Evolutionary conservation across 495 filamentous ascomycete genomes (phyloP).

Genomic region (Neurospora discreta): DNA sequence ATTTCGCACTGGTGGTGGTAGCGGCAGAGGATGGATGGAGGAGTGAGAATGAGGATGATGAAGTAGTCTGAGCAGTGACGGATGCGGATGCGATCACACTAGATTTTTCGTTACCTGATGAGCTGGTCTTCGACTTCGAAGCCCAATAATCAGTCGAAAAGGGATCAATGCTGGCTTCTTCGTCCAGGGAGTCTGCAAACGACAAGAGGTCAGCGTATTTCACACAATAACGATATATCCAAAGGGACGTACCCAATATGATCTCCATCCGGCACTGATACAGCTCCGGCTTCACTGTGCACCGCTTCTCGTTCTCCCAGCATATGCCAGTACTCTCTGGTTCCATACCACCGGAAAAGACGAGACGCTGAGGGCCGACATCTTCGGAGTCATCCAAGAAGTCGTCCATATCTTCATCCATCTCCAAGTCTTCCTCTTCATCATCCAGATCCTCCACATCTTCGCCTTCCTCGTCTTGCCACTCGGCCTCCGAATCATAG

Average conservation of each 20-base stretch:
- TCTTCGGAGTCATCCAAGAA: constrained; percentile 66
- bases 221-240: not conserved
- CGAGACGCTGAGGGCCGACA: constrained; percentile 29
- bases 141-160: constrained; percentile 78
- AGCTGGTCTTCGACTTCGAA: constrained; percentile 15
- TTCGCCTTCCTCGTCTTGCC: constrained; percentile 54
- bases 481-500: constrained; percentile 95
- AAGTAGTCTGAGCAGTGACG: not conserved
- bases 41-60: not conserved
- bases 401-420: constrained; percentile 58
- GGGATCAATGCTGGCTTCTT: constrained; percentile 60
- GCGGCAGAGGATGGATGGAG: not conserved
- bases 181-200: constrained; percentile 20
- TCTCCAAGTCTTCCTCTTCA: constrained; percentile 56
- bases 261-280: constrained; percentile 58
- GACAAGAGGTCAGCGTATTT: constrained; percentile 4
- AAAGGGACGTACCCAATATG: constrained; percentile 48
- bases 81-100: not conserved
- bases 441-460: constrained; percentile 53
- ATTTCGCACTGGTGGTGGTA: not conserved
- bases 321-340: constrained; percentile 67
- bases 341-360: constrained; percentile 53
- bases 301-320: constrained; percentile 54
- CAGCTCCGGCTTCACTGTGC: constrained; percentile 31
- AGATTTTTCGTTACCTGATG: constrained; percentile 9